phyloP scores from a whole-genome alignment of 352 stramenopile genomes.

The Globisporangium orthogonon region DNA sequence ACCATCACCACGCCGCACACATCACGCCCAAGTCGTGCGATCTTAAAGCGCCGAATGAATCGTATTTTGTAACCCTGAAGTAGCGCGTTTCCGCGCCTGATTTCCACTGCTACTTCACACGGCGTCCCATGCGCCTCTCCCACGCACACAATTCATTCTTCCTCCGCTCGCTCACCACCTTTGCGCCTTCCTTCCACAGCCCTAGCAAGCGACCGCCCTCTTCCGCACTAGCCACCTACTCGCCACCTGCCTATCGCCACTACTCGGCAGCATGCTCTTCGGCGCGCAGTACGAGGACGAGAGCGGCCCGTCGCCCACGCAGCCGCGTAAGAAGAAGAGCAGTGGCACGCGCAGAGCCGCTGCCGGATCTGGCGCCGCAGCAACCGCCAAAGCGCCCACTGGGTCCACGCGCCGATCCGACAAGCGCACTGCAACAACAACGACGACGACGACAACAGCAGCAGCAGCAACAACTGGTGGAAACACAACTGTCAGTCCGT shows the following conservation, averaged over 20 bases:
- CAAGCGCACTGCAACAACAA: slow-evolving; percentile 1
- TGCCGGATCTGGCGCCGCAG: background rate
- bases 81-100: background rate
- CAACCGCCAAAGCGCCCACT: slow-evolving; percentile 1
- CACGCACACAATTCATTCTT: background rate
- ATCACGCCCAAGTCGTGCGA: background rate
- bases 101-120: slow-evolving; percentile 1
- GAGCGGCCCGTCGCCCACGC: slow-evolving; percentile 20
- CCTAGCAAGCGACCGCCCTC: background rate
- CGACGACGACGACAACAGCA: background rate
- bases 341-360: background rate
- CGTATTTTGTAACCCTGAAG: too few species aligned
- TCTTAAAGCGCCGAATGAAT: too few species aligned
- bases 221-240: too few species aligned
- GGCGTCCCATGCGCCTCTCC: background rate
- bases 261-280: slow-evolving; percentile 36
- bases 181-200: background rate
- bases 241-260: too few species aligned
- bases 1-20: too few species aligned
- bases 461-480: background rate
- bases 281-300: slow-evolving; percentile 50
- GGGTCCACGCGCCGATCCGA: background rate
- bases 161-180: background rate
- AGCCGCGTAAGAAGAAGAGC: slow-evolving; percentile 29
- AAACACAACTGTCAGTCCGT: slow-evolving; percentile 7